phyloP scores from a whole-genome alignment of 352 stramenopile genomes.

The Thalassiosira oceanica region DNA sequence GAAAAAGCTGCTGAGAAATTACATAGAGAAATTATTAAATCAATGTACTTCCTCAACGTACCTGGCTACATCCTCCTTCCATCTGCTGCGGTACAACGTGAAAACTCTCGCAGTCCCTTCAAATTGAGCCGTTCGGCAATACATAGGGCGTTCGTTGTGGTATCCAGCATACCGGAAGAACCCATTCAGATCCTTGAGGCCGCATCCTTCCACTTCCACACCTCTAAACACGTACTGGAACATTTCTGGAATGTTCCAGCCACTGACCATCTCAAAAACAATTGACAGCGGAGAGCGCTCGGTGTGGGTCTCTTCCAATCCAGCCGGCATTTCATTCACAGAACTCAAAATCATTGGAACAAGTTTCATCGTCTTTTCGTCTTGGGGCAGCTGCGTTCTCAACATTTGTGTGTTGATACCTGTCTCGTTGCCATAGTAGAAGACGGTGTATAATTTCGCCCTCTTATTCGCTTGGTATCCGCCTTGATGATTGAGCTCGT shows the following conservation, averaged over 20 bases:
- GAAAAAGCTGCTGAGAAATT: too few relatives aligned
- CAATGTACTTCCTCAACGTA: too few relatives aligned
- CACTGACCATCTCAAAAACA: background rate
- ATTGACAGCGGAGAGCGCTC: background rate
- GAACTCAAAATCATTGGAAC: background rate
- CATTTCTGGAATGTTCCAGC: constrained; percentile 35
- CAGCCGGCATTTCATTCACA: background rate
- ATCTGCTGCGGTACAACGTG: too few relatives aligned
- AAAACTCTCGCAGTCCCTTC: too few relatives aligned
- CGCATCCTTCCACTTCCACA: too few relatives aligned
- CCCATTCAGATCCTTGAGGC: too few relatives aligned
- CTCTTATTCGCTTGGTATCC: background rate
- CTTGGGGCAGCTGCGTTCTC: background rate
- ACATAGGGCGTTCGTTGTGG: too few relatives aligned
- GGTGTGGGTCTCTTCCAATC: background rate
- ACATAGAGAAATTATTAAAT: too few relatives aligned
- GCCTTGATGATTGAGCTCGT: background rate
- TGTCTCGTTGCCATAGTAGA: background rate
- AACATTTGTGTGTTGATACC: background rate
- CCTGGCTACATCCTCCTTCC: too few relatives aligned
- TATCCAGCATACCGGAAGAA: too few relatives aligned
- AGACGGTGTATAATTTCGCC: background rate
- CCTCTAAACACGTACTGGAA: too few relatives aligned
- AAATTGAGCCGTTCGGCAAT: too few relatives aligned
- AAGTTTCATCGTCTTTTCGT: background rate